Evolutionary conservation across 192 early-diverging fungal genomes (phyloP).

Genomic region (Gorgonomyces haynaldii): DNA sequence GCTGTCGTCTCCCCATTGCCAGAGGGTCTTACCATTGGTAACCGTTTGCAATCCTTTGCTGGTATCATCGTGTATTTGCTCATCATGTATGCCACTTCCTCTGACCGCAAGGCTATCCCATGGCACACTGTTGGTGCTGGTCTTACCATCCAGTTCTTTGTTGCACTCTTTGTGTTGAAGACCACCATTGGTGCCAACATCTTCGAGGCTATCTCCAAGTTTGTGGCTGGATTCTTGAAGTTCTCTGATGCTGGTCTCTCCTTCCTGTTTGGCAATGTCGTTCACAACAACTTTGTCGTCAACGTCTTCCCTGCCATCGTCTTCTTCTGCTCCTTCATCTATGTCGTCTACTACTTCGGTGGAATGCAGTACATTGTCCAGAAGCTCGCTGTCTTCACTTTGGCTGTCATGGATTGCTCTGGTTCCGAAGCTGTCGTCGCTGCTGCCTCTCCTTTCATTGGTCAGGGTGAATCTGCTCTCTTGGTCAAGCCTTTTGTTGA

Average conservation of each 20-base stretch:
- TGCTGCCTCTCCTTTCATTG: conserved; percentile 74
- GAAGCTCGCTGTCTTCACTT: conserved; percentile 50
- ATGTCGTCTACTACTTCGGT: conserved; percentile 72
- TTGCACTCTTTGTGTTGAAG: conserved; percentile 70
- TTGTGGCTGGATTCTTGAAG: conserved; percentile 47
- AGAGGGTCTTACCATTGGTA: conserved; percentile 41
- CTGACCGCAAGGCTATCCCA: conserved; percentile 49
- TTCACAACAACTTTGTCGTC: conserved; percentile 47
- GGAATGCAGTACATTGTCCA: conserved; percentile 69
- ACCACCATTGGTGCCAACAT: conserved; percentile 57
- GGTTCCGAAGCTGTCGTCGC: conserved; percentile 77
- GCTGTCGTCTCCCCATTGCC: conserved; percentile 34
- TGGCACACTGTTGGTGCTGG: conserved; percentile 66
- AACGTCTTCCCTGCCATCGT: conserved; percentile 72
- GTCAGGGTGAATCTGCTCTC: conserved; percentile 70
- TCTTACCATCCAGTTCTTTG: conserved; percentile 59
- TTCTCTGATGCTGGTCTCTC: conserved; percentile 55
- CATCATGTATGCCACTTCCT: conserved; percentile 40
- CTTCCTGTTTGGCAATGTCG: conserved; percentile 56
- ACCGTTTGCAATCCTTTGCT: conserved; percentile 63
- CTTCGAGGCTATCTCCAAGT: conserved; percentile 56
- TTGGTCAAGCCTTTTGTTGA: conserved; percentile 70
- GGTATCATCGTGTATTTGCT: conserved; percentile 52
- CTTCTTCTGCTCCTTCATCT: conserved; percentile 80
- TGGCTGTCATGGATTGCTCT: conserved; percentile 58